A percentile compares a stretch with the other conserved stretches of the same genome.
These are phyloP conservation scores for Mycena galopus DNA, from an alignment of 768 basidiomycete genomes.

Conservation along the genomic window DNA sequence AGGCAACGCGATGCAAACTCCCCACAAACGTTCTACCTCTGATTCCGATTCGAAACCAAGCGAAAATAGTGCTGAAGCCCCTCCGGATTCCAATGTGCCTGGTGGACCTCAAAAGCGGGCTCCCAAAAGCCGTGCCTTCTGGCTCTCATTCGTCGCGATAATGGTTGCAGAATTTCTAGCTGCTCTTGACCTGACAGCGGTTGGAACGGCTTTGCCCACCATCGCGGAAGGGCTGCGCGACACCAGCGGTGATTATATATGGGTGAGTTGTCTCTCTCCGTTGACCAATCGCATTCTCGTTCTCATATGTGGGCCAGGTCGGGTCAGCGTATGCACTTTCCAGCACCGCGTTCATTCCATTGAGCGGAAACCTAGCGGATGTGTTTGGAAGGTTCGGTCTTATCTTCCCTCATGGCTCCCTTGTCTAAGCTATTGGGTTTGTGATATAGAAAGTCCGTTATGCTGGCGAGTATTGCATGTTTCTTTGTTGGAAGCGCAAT, in stretches of 20 bases:
- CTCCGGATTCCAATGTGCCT: neutral
- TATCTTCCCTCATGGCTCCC: neutral
- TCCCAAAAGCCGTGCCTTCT: constrained; percentile 28
- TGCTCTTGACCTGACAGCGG: constrained; percentile 29
- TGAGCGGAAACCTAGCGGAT: constrained; percentile 50
- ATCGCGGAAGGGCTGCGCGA: constrained; percentile 26
- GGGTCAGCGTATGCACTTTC: constrained; percentile 56
- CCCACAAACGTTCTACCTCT: neutral
- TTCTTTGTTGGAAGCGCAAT: constrained; percentile 59
- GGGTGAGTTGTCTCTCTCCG: constrained; percentile 3
- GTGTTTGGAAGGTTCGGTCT: constrained; percentile 46
- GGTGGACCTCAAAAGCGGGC: neutral
- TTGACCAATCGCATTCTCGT: too few species aligned
- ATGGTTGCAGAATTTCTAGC: constrained; percentile 25
- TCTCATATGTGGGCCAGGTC: constrained; percentile 39
- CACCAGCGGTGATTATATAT: constrained; percentile 27
- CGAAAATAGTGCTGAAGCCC: neutral
- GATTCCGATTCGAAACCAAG: neutral
- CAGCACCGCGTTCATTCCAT: constrained; percentile 53
- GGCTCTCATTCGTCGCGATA: constrained; percentile 30
- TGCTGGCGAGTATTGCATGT: constrained; percentile 44
- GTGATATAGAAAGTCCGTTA: constrained; percentile 39
- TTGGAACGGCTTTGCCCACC: constrained; percentile 31
- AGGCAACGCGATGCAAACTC: neutral
- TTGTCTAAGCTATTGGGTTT: neutral